Conservation (phyloP, 1,139 yeast species). For the Candida sp. region DNA sequence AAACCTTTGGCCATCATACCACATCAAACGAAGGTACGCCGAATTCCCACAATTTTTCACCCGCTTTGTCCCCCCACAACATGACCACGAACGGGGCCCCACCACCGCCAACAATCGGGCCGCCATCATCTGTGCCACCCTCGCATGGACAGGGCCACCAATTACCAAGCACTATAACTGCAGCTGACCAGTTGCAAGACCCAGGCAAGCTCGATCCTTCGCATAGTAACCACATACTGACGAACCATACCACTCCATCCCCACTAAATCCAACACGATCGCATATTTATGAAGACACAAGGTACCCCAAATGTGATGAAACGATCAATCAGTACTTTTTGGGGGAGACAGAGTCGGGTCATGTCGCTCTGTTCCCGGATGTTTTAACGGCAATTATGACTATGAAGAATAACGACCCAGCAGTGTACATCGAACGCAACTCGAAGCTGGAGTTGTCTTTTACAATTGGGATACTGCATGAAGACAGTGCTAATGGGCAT, state of each 20-base stretch:
- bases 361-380: conserved; percentile 54
- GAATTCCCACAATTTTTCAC: conserved; percentile 37
- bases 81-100: conserved; percentile 10
- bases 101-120: background rate
- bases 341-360: conserved; percentile 47
- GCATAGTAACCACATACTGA: background rate
- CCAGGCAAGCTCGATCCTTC: background rate
- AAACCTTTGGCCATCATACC: conserved; percentile 40
- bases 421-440: conserved; percentile 42
- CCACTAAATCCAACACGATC: conserved; percentile 14
- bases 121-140: no score
- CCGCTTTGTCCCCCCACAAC: conserved; percentile 41
- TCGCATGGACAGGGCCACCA: no score
- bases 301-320: conserved; percentile 42
- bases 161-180: background rate
- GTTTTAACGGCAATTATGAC: conserved; percentile 53
- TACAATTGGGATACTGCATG: conserved; percentile 54
- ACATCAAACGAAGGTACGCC: conserved; percentile 51
- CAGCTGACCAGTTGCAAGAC: background rate
- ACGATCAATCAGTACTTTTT: conserved; percentile 63
- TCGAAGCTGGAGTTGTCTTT: conserved; percentile 54
- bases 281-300: conserved; percentile 13
- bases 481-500: conserved; percentile 27
- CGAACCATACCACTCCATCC: conserved; percentile 7
- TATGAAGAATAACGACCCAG: conserved; percentile 44